These are phyloP conservation scores for Tilletia caries DNA, from an alignment of 1,284 basidiomycete genomes.

Conservation along the genomic window DNA sequence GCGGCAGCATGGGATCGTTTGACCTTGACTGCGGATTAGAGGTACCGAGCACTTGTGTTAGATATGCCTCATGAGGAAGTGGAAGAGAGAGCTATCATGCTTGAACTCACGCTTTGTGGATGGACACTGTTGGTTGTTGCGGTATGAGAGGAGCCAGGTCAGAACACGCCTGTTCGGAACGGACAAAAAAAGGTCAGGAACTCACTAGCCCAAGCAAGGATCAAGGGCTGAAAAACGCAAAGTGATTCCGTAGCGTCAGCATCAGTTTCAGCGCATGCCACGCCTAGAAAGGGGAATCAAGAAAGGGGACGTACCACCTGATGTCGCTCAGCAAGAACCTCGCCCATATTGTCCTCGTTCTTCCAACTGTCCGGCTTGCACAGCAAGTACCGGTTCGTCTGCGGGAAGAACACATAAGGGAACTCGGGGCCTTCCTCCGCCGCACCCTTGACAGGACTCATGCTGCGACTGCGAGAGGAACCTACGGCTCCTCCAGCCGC, in stretches of 20 bases:
- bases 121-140: slow-evolving; percentile 34
- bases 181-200: background rate
- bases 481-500: too few species aligned
- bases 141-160: too few species aligned
- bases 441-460: background rate
- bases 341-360: background rate
- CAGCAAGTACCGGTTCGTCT: background rate
- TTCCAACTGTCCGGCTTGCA: slow-evolving; percentile 10
- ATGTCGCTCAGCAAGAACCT: slow-evolving; percentile 9
- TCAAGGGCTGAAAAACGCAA: slow-evolving; percentile 30
- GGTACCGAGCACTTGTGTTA: too few species aligned
- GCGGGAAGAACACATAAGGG: background rate
- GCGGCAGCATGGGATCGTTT: slow-evolving; percentile 48
- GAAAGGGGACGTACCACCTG: slow-evolving; percentile 17
- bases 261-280: too few species aligned
- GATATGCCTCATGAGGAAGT: too few species aligned
- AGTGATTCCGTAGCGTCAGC: background rate
- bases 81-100: too few species aligned
- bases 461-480: background rate
- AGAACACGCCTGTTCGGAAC: too few species aligned
- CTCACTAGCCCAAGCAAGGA: slow-evolving; percentile 41
- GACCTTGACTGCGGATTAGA: slow-evolving; percentile 34
- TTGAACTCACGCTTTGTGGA: slow-evolving; percentile 39
- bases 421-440: slow-evolving; percentile 10
- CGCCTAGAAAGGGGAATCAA: too few species aligned